These are phyloP conservation scores for Tuber indicum DNA, from an alignment of 495 filamentous ascomycete genomes.

Conservation along the genomic window DNA sequence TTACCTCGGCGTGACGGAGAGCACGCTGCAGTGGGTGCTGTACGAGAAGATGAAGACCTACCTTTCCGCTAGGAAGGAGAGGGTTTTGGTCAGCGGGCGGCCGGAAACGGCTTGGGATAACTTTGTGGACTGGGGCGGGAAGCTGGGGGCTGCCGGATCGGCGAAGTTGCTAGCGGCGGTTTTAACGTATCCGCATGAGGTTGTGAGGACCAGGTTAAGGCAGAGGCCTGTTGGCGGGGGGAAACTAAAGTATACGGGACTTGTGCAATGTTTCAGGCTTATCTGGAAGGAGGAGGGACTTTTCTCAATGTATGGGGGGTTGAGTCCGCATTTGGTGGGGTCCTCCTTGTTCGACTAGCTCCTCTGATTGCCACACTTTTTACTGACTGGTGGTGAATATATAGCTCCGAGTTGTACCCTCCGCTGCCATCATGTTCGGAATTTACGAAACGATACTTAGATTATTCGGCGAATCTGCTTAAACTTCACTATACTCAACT, in stretches of 20 bases:
- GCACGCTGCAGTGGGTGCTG: conserved; percentile 76
- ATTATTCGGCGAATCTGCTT: conserved; percentile 47
- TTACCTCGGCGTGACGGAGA: conserved; percentile 79
- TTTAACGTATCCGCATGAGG: conserved; percentile 84
- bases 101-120: conserved; percentile 57
- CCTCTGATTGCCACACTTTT: not conserved
- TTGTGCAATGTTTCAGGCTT: conserved; percentile 72
- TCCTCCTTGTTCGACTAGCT: not conserved
- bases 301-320: conserved; percentile 71
- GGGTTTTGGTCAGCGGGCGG: conserved; percentile 50
- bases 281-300: conserved; percentile 82
- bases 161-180: conserved; percentile 76
- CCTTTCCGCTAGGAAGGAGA: conserved; percentile 55
- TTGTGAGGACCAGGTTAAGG: conserved; percentile 71
- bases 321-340: conserved; percentile 68
- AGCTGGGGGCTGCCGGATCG: conserved; percentile 65
- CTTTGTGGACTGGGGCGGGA: conserved; percentile 61
- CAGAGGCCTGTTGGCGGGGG: conserved; percentile 71
- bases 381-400: conserved; percentile 6
- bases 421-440: conserved; percentile 84
- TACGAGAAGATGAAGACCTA: conserved; percentile 76
- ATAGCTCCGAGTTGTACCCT: conserved; percentile 70
- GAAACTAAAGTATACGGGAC: conserved; percentile 69
- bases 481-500: conserved; percentile 5
- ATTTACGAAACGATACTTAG: conserved; percentile 79